These are phyloP conservation scores for Phytophthora cajani DNA, from an alignment of 352 stramenopile species.

Conservation along the genomic window DNA sequence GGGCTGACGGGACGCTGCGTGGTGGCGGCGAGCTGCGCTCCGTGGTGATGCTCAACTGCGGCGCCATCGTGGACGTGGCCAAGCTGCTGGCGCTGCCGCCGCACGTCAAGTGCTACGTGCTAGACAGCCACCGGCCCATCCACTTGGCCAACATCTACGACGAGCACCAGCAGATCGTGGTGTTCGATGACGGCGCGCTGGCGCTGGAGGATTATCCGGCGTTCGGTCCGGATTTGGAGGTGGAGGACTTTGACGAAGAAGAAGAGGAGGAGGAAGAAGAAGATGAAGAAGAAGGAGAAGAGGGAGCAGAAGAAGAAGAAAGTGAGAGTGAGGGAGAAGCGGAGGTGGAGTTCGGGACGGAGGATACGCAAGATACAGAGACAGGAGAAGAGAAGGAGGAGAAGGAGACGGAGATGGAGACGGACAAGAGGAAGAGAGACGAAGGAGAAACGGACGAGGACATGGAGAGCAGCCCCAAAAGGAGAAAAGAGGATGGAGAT, in stretches of 20 bases:
- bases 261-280: slow-evolving; percentile 67
- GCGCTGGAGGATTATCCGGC: slow-evolving; percentile 77
- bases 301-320: slow-evolving; percentile 26
- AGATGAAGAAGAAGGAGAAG: slow-evolving; percentile 40
- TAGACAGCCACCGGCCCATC: slow-evolving; percentile 96
- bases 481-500: slow-evolving; percentile 18
- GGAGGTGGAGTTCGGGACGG: slow-evolving; percentile 58
- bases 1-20: slow-evolving; percentile 41
- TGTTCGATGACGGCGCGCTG: slow-evolving; percentile 85
- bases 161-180: slow-evolving; percentile 72
- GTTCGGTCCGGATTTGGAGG: slow-evolving; percentile 86
- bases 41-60: slow-evolving; percentile 95
- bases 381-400: slow-evolving; percentile 26
- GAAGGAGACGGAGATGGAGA: slow-evolving; percentile 14
- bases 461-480: slow-evolving; percentile 22
- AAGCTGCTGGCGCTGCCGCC: slow-evolving; percentile 78
- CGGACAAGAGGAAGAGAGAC: slow-evolving; percentile 41
- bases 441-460: slow-evolving; percentile 41
- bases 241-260: slow-evolving; percentile 73
- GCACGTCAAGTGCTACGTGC: slow-evolving; percentile 91
- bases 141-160: slow-evolving; percentile 97
- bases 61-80: slow-evolving; percentile 92
- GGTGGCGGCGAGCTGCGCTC: slow-evolving; percentile 79
- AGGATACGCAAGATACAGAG: slow-evolving; percentile 19
- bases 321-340: slow-evolving; percentile 52